These are phyloP conservation scores for Aspergillus chevalieri DNA, from an alignment of 2,329 filamentous ascomycete genomes.

Conservation along the genomic window DNA sequence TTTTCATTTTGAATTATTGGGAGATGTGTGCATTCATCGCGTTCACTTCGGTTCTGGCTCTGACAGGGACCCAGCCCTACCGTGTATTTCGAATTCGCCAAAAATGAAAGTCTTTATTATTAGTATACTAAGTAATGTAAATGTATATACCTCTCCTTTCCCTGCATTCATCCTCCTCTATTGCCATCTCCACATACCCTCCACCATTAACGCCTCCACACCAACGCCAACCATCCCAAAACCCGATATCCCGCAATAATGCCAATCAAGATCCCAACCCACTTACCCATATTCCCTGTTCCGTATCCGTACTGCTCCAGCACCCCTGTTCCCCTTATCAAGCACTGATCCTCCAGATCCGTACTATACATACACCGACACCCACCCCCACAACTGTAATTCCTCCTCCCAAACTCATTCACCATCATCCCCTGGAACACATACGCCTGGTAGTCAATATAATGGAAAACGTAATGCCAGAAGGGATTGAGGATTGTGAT, in stretches of 20 bases:
- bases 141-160: too few relatives aligned
- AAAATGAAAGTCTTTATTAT: too few relatives aligned
- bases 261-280: slow-evolving; percentile 69
- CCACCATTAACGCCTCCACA: neutral
- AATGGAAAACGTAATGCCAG: slow-evolving; percentile 81
- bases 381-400: slow-evolving; percentile 54
- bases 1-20: too few relatives aligned
- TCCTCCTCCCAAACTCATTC: slow-evolving; percentile 67
- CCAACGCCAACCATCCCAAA: slow-evolving; percentile 59
- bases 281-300: slow-evolving; percentile 57
- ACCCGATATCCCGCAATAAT: slow-evolving; percentile 70
- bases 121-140: too few relatives aligned
- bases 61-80: too few relatives aligned
- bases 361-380: slow-evolving; percentile 69
- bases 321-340: slow-evolving; percentile 65
- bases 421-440: slow-evolving; percentile 93
- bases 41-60: too few relatives aligned
- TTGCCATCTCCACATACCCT: neutral
- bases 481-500: slow-evolving; percentile 70
- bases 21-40: too few relatives aligned
- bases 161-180: too few relatives aligned
- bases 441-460: slow-evolving; percentile 80
- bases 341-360: slow-evolving; percentile 56
- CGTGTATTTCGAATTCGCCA: too few relatives aligned
- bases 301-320: slow-evolving; percentile 64